Percentiles rank a stretch among this genome's conserved stretches.
Conservation (phyloP, 257 asterid species). For the Gentiana dahurica region DNA sequence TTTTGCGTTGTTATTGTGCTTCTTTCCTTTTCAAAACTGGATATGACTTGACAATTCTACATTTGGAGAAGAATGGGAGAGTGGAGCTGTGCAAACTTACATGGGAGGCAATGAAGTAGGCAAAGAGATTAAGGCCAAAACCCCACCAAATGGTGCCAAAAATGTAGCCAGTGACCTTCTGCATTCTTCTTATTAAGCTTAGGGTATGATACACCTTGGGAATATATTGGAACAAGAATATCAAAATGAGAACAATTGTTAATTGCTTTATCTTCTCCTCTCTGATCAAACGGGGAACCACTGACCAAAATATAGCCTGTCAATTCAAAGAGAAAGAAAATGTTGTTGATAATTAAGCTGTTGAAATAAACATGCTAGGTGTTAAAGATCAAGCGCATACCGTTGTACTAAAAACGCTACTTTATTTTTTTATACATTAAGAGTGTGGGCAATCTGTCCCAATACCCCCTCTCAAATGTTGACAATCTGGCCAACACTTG, state of each 20-base stretch:
- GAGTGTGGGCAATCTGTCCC: no score
- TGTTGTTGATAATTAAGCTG: not conserved
- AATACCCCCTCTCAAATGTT: no score
- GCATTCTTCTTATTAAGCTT: slow-evolving; percentile 76
- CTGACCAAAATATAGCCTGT: slow-evolving; percentile 76
- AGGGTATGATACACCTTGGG: slow-evolving; percentile 87
- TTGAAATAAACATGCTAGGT: not conserved
- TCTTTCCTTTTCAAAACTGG: no score
- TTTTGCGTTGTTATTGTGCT: no score
- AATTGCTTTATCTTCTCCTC: slow-evolving; percentile 52
- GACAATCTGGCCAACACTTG: no score
- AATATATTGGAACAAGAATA: slow-evolving; percentile 76
- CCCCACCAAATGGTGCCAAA: slow-evolving; percentile 99
- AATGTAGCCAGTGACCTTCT: slow-evolving; percentile 75
- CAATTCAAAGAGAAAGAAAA: slow-evolving; percentile 3
- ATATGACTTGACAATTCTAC: not conserved
- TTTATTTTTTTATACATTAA: no score
- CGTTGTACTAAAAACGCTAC: no score
- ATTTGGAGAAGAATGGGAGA: not conserved
- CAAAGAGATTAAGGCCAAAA: slow-evolving; percentile 82
- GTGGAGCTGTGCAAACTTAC: slow-evolving; percentile 25
- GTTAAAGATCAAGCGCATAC: no score
- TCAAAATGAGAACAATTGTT: slow-evolving; percentile 57
- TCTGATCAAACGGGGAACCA: slow-evolving; percentile 65
- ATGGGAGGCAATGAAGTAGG: slow-evolving; percentile 93